Conservation (phyloP, 1,139 yeast species). For the Geotrichum citri-aurantii region DNA sequence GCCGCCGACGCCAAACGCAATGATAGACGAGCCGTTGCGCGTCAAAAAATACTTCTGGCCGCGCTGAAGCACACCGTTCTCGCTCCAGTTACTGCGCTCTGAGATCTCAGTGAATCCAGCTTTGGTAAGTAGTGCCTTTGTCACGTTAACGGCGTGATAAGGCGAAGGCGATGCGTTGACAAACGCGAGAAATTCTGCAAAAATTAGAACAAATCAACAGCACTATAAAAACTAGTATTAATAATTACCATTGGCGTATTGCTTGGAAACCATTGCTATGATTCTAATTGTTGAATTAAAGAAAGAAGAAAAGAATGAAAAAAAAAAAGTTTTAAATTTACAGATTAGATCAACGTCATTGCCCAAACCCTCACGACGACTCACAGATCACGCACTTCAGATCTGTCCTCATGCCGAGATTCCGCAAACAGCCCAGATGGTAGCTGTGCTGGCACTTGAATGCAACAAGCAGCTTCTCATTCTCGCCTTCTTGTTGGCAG, state of each 20-base stretch:
- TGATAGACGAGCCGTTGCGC: slow-evolving; percentile 79
- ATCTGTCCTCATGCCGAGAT: slow-evolving; percentile 37
- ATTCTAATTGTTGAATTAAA: neutral
- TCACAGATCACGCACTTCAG: slow-evolving; percentile 21
- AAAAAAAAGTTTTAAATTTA: neutral
- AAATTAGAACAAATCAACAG: neutral
- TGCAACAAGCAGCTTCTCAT: slow-evolving; percentile 35
- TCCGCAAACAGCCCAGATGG: slow-evolving; percentile 54
- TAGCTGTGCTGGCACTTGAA: slow-evolving; percentile 63
- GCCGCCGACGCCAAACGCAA: slow-evolving; percentile 79
- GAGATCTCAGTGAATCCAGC: slow-evolving; percentile 70
- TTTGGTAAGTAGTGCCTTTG: slow-evolving; percentile 46
- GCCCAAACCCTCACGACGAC: neutral
- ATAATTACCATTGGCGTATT: slow-evolving; percentile 17
- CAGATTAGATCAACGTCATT: neutral
- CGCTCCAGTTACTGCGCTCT: slow-evolving; percentile 68
- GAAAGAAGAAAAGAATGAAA: neutral
- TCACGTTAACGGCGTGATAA: slow-evolving; percentile 78
- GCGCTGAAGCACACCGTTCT: slow-evolving; percentile 43
- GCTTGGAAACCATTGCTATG: slow-evolving; percentile 16
- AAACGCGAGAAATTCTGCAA: slow-evolving; percentile 58
- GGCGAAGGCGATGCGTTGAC: slow-evolving; percentile 90
- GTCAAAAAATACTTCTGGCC: slow-evolving; percentile 54
- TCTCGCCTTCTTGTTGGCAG: slow-evolving; percentile 16
- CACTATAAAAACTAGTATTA: neutral